These are phyloP conservation scores for Lasiodiplodia sp. DNA, from an alignment of 2,329 filamentous ascomycete genomes.

Conservation along the genomic window DNA sequence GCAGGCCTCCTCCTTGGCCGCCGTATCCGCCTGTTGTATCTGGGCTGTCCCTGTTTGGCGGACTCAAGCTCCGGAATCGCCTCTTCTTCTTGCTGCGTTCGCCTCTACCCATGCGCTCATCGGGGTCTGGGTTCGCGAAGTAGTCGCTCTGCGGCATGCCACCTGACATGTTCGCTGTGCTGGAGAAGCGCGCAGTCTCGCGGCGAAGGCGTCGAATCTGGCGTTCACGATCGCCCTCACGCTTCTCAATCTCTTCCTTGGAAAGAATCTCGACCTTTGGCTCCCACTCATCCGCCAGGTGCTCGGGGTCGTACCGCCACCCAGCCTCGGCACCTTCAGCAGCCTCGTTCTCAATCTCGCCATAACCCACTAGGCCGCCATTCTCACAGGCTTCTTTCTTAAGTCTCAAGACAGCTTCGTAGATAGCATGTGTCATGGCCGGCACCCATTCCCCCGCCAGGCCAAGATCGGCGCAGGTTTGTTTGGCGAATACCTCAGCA, in stretches of 20 bases:
- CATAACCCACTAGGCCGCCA: conserved; percentile 77
- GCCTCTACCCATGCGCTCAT: conserved; percentile 89
- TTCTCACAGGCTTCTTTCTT: conserved; percentile 98
- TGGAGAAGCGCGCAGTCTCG: conserved; percentile 92
- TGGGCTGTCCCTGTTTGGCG: conserved; percentile 81
- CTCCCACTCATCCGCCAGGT: conserved; percentile 68
- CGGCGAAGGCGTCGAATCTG: conserved; percentile 85
- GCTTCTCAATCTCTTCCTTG: conserved; percentile 97
- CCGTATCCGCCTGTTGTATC: conserved; percentile 73
- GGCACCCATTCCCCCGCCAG: conserved; percentile 92
- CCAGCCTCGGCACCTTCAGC: conserved; percentile 83
- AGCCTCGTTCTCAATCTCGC: conserved; percentile 87
- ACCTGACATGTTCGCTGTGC: conserved; percentile 80
- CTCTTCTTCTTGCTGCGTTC: conserved; percentile 96
- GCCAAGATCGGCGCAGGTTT: conserved; percentile 91
- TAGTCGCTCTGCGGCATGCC: conserved; percentile 71
- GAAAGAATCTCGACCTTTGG: conserved; percentile 68
- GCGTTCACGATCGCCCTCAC: conserved; percentile 91
- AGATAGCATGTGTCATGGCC: conserved; percentile 94
- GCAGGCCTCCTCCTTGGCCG: conserved; percentile 66
- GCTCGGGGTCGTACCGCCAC: conserved; percentile 94
- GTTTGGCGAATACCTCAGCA: conserved; percentile 88
- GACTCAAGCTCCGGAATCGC: conserved; percentile 87
- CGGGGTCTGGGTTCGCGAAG: conserved; percentile 63
- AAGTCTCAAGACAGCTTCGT: conserved; percentile 87